Conservation (phyloP, 768 basidiomycete species). For the Cystobasidium tubakii region DNA sequence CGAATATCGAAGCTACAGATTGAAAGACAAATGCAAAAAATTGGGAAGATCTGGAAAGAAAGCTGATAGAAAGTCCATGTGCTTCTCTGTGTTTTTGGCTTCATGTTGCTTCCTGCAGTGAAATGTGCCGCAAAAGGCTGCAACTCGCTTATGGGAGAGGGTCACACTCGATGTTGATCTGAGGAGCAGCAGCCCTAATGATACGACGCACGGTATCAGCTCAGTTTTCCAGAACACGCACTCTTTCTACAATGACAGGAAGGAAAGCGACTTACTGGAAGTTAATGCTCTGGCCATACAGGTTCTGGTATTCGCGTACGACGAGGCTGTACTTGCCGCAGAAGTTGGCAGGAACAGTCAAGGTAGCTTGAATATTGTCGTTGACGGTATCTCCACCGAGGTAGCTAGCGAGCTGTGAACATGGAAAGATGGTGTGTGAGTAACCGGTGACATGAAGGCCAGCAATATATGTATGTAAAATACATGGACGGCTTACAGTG, state of each 20-base stretch:
- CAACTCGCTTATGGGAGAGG: background rate
- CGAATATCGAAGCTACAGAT: too few species aligned
- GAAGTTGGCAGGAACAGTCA: conserved; percentile 1
- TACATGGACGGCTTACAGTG: background rate
- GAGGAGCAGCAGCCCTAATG: conserved; percentile 3
- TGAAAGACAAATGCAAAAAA: too few species aligned
- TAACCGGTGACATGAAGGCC: too few species aligned
- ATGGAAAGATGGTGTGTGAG: background rate
- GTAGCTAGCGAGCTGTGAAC: background rate
- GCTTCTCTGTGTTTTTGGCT: background rate
- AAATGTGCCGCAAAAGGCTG: background rate
- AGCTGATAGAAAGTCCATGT: background rate
- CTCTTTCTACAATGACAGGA: background rate
- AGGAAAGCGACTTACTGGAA: background rate
- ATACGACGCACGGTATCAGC: background rate
- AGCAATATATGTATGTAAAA: too few species aligned
- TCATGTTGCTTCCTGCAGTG: background rate
- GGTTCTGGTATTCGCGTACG: background rate
- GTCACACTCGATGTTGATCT: conserved; percentile 2
- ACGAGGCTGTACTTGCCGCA: background rate
- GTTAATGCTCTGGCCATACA: background rate
- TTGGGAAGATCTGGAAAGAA: background rate
- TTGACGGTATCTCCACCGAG: background rate
- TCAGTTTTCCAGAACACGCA: background rate
- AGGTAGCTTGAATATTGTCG: background rate